phyloP scores from a whole-genome alignment of 305 asterid genomes.

The Ajuga reptans region DNA sequence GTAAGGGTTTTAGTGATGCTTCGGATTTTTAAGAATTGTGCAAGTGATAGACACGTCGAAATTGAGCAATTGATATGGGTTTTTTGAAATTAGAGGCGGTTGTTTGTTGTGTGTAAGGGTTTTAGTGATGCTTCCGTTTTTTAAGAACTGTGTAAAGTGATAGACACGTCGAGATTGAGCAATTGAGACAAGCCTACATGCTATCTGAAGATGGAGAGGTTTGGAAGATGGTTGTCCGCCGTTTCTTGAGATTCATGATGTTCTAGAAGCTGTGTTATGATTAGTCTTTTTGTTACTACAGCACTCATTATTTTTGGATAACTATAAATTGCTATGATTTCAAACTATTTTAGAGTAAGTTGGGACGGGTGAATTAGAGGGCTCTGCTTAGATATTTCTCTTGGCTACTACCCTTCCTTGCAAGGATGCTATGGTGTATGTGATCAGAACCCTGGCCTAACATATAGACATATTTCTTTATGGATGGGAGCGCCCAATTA shows the following conservation, averaged over 20 bases:
- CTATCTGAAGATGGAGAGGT: constrained; percentile 1
- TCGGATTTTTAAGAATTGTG: not conserved
- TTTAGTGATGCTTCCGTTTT: constrained; percentile 8
- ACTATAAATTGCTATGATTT: not conserved
- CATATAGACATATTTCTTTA: not conserved
- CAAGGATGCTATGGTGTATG: not conserved
- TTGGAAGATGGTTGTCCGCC: not conserved
- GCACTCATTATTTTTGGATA: not conserved
- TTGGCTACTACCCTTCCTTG: not conserved
- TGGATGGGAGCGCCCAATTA: not conserved
- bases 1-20: constrained; percentile 8
- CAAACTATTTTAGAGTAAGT: not conserved
- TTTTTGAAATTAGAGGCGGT: not conserved
- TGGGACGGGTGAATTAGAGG: not conserved
- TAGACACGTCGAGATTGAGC: not conserved
- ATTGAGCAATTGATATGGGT: not conserved
- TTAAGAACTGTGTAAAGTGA: not conserved
- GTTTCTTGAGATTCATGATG: constrained; percentile 12
- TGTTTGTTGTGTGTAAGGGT: constrained; percentile 2
- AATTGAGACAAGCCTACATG: constrained; percentile 2
- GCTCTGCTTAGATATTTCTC: not conserved
- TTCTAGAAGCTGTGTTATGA: constrained; percentile 1
- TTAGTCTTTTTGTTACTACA: not conserved
- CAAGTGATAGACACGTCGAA: not conserved
- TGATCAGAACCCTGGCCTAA: not conserved